Conservation (phyloP, 2,329 filamentous ascomycete genomes). For the Bipolaris oryzae region DNA sequence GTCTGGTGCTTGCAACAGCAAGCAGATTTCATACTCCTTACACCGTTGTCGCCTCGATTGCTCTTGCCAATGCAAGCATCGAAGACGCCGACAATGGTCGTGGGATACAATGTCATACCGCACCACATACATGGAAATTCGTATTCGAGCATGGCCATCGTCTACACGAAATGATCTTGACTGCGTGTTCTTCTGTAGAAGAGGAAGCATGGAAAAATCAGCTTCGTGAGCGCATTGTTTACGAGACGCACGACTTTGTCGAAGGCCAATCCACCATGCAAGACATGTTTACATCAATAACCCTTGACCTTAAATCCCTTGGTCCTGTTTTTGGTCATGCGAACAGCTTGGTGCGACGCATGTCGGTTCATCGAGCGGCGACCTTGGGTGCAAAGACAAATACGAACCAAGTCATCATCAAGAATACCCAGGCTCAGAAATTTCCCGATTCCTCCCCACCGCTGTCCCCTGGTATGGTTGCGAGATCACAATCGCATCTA, state of each 20-base stretch:
- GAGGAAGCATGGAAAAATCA: constrained; percentile 78
- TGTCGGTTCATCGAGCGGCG: constrained; percentile 80
- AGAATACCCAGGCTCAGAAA: constrained; percentile 76
- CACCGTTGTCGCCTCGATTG: constrained; percentile 75
- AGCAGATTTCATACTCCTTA: constrained; percentile 71
- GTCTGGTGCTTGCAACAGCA: constrained; percentile 75
- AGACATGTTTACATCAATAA: constrained; percentile 67
- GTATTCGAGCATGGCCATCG: constrained; percentile 78
- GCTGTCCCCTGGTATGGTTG: constrained; percentile 62
- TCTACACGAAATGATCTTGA: constrained; percentile 84
- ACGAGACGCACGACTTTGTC: constrained; percentile 58
- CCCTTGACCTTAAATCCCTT: constrained; percentile 73
- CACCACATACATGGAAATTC: constrained; percentile 89
- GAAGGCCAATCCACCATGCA: constrained; percentile 55
- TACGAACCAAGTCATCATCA: constrained; percentile 79
- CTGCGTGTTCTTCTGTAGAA: constrained; percentile 81
- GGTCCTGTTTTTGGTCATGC: constrained; percentile 77
- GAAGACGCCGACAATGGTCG: constrained; percentile 77
- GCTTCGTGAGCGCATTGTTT: constrained; percentile 61
- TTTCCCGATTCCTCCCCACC: constrained; percentile 56
- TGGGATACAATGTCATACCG: constrained; percentile 84
- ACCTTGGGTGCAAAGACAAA: constrained; percentile 73
- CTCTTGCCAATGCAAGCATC: constrained; percentile 67
- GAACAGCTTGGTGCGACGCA: constrained; percentile 66
- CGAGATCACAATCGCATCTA: constrained; percentile 80